Evolutionary conservation across 2,329 filamentous ascomycete genomes (phyloP).

Genomic region (Fusarium acutatum): DNA sequence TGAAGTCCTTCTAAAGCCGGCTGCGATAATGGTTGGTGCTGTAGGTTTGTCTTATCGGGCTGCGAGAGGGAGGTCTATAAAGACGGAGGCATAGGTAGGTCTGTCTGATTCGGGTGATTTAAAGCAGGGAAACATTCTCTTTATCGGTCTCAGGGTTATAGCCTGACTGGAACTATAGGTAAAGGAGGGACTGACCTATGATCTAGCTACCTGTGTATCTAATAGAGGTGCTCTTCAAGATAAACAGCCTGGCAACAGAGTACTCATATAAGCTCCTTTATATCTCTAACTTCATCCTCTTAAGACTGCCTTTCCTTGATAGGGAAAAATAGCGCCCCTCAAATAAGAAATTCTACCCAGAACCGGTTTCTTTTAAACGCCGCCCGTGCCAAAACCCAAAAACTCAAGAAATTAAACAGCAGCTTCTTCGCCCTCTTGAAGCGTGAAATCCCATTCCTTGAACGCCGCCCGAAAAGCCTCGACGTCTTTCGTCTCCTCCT

Average conservation of each 20-base stretch:
- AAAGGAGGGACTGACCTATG: not conserved
- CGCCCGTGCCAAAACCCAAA: constrained; percentile 17
- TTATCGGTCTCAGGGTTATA: not conserved
- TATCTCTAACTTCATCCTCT: not conserved
- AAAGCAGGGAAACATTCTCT: not conserved
- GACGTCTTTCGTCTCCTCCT: constrained; percentile 82
- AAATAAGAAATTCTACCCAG: constrained; percentile 3
- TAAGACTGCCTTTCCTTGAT: not conserved
- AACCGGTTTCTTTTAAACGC: constrained; percentile 28
- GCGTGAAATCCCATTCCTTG: constrained; percentile 85
- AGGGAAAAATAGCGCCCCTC: not conserved
- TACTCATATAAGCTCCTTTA: not conserved
- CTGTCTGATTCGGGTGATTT: not conserved
- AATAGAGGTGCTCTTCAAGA: not conserved
- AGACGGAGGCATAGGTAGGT: not conserved
- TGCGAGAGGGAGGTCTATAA: not conserved
- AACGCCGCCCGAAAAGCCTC: constrained; percentile 83
- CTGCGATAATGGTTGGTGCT: not conserved
- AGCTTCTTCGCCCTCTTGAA: constrained; percentile 33
- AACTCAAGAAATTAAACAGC: constrained; percentile 6
- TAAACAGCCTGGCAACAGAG: not conserved
- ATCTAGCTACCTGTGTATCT: not conserved
- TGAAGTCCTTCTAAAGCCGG: not conserved
- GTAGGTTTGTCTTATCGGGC: not conserved
- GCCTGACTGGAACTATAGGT: not conserved